Evolutionary conservation across 331 rosid species (phyloP).

Genomic region (Telfairia occidentalis): DNA sequence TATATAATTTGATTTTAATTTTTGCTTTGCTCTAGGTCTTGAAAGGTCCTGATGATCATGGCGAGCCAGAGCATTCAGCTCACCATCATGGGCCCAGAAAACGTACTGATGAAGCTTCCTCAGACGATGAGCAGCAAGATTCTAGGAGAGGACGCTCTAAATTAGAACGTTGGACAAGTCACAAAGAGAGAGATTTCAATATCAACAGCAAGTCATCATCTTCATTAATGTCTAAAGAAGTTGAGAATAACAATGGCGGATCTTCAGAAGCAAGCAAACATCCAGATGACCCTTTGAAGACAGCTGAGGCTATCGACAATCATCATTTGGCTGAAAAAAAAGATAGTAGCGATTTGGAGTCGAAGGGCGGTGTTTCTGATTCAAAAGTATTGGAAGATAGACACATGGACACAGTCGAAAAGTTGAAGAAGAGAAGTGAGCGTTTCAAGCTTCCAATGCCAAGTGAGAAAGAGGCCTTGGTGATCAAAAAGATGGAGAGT

Average conservation of each 20-base stretch:
- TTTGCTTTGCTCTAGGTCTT: constrained; percentile 36
- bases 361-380: constrained; percentile 47
- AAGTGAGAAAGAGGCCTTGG: constrained; percentile 64
- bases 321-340: constrained; percentile 42
- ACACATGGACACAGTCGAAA: constrained; percentile 88
- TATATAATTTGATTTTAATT: neutral
- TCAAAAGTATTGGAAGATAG: constrained; percentile 52
- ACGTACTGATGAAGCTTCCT: constrained; percentile 45
- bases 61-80: constrained; percentile 8
- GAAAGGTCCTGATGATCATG: constrained; percentile 50
- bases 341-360: constrained; percentile 51
- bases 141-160: constrained; percentile 76
- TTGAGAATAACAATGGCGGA: constrained; percentile 40
- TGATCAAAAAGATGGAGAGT: constrained; percentile 56
- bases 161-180: constrained; percentile 98
- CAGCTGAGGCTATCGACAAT: constrained; percentile 36
- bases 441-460: constrained; percentile 98
- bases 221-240: constrained; percentile 43
- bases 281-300: constrained; percentile 40
- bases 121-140: constrained; percentile 74
- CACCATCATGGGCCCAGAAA: constrained; percentile 41
- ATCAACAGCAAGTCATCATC: constrained; percentile 50
- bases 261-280: constrained; percentile 49
- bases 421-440: constrained; percentile 94
- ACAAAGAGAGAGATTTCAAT: constrained; percentile 64